A percentile compares a stretch with the other conserved stretches of the same genome.
Evolutionary conservation across 2,329 filamentous ascomycete genomes (phyloP).

Genomic region (Paecilomyces niveus): DNA sequence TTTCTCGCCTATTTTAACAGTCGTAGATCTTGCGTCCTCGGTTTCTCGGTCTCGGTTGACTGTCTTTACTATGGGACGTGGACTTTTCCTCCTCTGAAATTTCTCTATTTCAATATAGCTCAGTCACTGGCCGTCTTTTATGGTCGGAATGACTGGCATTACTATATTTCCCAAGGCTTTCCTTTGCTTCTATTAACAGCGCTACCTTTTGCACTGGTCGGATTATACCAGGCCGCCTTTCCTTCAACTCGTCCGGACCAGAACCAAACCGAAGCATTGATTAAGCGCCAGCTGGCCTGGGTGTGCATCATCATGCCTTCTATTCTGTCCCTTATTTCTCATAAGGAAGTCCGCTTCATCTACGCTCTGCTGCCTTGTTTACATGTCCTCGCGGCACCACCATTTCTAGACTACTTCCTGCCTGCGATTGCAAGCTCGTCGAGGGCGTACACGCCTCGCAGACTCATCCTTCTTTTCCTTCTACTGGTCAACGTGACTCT

Average conservation of each 20-base stretch:
- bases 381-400: constrained; percentile 68
- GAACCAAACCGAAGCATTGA: constrained; percentile 23
- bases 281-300: constrained; percentile 50
- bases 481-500: constrained; percentile 63
- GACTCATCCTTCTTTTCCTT: constrained; percentile 48
- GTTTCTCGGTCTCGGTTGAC: constrained; percentile 61
- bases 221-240: constrained; percentile 50
- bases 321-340: constrained; percentile 69
- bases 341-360: constrained; percentile 97
- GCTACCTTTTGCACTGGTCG: constrained; percentile 66
- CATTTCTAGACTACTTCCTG: constrained; percentile 59
- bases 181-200: constrained; percentile 79
- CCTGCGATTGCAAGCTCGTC: constrained; percentile 30
- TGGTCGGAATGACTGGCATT: constrained; percentile 82
- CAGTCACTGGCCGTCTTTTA: constrained; percentile 89
- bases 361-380: constrained; percentile 86
- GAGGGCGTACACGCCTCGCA: constrained; percentile 37
- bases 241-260: constrained; percentile 25
- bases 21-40: constrained; percentile 50
- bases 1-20: constrained; percentile 6
- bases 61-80: constrained; percentile 73
- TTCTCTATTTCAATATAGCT: constrained; percentile 83
- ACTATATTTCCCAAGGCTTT: constrained; percentile 85
- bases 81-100: constrained; percentile 83
- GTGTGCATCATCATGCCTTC: constrained; percentile 54